Percentiles rank a stretch among this genome's conserved stretches.
These are phyloP conservation scores for Mycogone perniciosa DNA, from an alignment of 2,329 filamentous ascomycete species.

Conservation along the genomic window DNA sequence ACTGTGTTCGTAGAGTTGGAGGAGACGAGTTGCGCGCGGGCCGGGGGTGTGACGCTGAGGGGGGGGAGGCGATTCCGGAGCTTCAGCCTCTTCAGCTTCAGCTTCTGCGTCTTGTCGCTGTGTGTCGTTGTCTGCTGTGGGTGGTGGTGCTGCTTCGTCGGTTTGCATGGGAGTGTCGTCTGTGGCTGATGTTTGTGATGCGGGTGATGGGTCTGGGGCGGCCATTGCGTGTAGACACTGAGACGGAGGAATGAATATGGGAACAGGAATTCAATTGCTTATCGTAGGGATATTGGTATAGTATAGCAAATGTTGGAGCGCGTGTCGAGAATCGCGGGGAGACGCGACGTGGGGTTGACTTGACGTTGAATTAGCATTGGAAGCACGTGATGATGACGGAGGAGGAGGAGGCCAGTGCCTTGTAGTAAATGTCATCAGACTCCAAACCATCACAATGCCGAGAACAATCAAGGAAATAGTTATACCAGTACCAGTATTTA, in stretches of 20 bases:
- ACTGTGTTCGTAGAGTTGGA: constrained; percentile 46
- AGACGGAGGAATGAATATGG: too few relatives aligned
- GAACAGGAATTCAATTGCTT: too few relatives aligned
- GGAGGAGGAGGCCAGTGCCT: constrained; percentile 13
- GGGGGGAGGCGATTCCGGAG: constrained; percentile 32
- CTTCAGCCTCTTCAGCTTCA: constrained; percentile 18
- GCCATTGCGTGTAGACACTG: too few relatives aligned
- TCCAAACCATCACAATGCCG: too few relatives aligned
- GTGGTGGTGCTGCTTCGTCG: not conserved
- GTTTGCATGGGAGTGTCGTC: constrained; percentile 3
- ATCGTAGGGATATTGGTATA: not conserved
- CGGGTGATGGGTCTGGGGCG: not conserved
- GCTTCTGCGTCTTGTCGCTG: not conserved
- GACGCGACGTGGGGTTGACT: constrained; percentile 13
- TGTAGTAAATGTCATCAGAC: constrained; percentile 12
- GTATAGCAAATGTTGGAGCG: not conserved
- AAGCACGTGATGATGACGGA: not conserved
- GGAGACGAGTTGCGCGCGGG: constrained; percentile 49
- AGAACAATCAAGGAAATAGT: constrained; percentile 16
- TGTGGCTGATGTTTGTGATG: not conserved
- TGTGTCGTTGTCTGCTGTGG: constrained; percentile 1
- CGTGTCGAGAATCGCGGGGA: constrained; percentile 1
- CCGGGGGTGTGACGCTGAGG: constrained; percentile 43
- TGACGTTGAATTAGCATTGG: not conserved
- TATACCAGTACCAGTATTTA: constrained; percentile 1